phyloP scores from a whole-genome alignment of 805 yeast genomes.

The Metschnikowia chrysomelidarum region DNA sequence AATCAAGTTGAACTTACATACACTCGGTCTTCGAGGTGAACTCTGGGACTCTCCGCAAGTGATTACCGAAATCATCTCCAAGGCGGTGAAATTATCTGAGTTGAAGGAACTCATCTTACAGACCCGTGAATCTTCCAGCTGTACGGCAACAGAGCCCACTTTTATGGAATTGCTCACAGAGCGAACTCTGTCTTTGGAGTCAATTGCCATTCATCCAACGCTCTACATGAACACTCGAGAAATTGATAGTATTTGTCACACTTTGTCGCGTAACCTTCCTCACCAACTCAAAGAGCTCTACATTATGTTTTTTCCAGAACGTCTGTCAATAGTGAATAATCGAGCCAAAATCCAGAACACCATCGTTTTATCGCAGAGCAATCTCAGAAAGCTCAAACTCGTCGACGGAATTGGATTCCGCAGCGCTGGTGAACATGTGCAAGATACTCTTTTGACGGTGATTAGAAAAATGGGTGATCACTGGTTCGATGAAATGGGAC shows the following conservation, averaged over 20 bases:
- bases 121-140: constrained; percentile 25
- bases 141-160: constrained; percentile 13
- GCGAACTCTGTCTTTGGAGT: constrained; percentile 8
- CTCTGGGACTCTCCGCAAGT: constrained; percentile 17
- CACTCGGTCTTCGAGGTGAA: constrained; percentile 25
- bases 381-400: constrained; percentile 5
- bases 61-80: constrained; percentile 11
- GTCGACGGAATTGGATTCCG: no score
- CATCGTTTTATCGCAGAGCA: constrained; percentile 7
- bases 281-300: constrained; percentile 9
- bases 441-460: no score
- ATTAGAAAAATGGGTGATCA: no score
- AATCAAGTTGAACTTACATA: constrained; percentile 7
- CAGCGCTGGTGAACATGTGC: no score
- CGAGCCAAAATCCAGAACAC: constrained; percentile 2
- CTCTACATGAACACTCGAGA: constrained; percentile 16
- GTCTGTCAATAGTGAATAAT: constrained; percentile 5
- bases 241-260: constrained; percentile 3
- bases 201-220: constrained; percentile 9
- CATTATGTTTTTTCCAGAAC: constrained; percentile 9
- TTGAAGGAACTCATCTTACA: constrained; percentile 17
- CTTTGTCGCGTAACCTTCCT: constrained; percentile 6
- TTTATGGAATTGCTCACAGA: constrained; percentile 9
- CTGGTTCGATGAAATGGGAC: no score
- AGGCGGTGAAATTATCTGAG: constrained; percentile 15